Evolutionary conservation across 1,139 yeast genomes (phyloP), one percentile per base, ranked within the genome.

Genomic region (Geotrichum cucujoidarum): DNA sequence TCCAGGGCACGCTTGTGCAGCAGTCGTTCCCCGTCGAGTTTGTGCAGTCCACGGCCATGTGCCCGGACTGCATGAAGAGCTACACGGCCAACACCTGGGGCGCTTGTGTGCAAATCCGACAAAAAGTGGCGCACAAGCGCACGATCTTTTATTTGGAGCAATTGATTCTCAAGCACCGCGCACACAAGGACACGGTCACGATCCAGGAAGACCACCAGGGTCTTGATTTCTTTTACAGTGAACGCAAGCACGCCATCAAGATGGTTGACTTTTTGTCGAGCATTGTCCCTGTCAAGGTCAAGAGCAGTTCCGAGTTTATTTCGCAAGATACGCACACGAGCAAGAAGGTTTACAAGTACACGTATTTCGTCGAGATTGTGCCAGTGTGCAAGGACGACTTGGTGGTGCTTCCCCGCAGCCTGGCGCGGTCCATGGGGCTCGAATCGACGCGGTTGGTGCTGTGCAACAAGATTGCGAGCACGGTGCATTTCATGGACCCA

Each of bases 21-120:
- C 98, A 94, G 68, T 78, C 88, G 29, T 89, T 92, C 65, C 97
- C 87, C 66, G 97, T 89, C n/a, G 97, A 92, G 62, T 94, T 84
- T 64, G 81, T 87, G 20, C 98, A 90, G 51, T 75, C 86, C 53
- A 95, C 97, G 27, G 86, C 87, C 83, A 97, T 90, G 73, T 94
- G 99, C 74, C 83, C 97, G 2, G 97, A 90, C 69, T 94, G 99
- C 79, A 97, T 97, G 48, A 89, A 88, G 69, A 83, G 95, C 1
- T 92, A 85, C 65, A 92, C 99, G 22, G 85, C 95, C 39, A 88
- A 92, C 66, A 94, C 97, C 14, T 94, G 98, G 98, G 83, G 94
- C 67, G 97, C 99, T n/a, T 80, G 92, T 27, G 95, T 94, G 37
- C 99, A 94, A 72, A 84, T 94, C 59, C 82, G 99, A 71, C 99